Conservation (phyloP, 441 rosid species). For the Pelargonium myrrhifolium region DNA sequence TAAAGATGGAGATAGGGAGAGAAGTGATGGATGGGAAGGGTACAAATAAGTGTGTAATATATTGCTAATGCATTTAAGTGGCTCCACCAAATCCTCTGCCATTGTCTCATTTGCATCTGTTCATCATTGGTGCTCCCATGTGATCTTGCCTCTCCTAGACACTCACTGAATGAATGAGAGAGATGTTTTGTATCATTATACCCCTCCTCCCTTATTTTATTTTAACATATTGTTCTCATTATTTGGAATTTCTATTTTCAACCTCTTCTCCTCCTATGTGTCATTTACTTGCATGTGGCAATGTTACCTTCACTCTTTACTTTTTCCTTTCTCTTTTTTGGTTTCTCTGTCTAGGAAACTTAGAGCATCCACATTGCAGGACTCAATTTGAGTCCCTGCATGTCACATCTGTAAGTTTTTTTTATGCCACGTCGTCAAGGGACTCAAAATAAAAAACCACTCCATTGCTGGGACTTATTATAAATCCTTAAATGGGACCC, state of each 20-base stretch:
- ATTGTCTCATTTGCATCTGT: constrained; percentile 47
- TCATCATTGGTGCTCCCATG: constrained; percentile 47
- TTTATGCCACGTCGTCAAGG: too few species aligned
- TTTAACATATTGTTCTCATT: neutral
- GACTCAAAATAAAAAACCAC: too few species aligned
- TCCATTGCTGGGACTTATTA: too few species aligned
- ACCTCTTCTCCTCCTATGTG: neutral
- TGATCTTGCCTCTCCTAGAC: constrained; percentile 37
- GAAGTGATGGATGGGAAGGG: constrained; percentile 18
- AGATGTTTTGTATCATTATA: constrained; percentile 7
- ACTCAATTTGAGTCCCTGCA: too few species aligned
- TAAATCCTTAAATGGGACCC: too few species aligned
- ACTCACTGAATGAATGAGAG: constrained; percentile 5
- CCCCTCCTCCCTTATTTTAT: constrained; percentile 1
- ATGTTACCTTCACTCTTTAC: too few species aligned
- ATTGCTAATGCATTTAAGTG: constrained; percentile 34
- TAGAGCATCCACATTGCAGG: too few species aligned
- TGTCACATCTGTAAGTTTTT: too few species aligned
- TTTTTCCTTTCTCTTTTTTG: too few species aligned
- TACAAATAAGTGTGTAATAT: constrained; percentile 22
- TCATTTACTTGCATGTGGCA: too few species aligned
- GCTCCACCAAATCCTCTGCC: constrained; percentile 67
- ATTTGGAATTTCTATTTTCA: neutral
- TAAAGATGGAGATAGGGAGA: neutral
- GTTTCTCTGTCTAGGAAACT: too few species aligned